These are phyloP conservation scores for Erucastrum elatum DNA, from an alignment of 345 rosid genomes.

Conservation along the genomic window DNA sequence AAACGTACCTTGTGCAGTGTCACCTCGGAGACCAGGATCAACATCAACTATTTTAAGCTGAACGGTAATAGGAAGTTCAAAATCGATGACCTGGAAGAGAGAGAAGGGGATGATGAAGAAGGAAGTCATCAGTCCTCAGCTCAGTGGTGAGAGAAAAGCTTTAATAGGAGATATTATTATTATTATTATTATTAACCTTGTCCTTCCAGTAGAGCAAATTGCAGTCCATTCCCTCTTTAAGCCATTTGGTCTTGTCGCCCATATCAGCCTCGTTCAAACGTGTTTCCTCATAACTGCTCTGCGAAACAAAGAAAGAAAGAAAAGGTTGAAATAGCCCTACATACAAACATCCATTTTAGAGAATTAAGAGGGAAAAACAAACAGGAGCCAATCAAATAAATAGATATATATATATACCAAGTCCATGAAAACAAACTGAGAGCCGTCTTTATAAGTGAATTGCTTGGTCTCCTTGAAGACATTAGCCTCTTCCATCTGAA, in stretches of 20 bases:
- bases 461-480: constrained; percentile 83
- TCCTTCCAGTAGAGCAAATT: constrained; percentile 75
- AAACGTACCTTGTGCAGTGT: constrained; percentile 78
- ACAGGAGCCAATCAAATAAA: background rate
- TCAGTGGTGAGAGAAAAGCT: background rate
- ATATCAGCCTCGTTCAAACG: constrained; percentile 64
- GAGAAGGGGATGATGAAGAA: background rate
- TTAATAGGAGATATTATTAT: too few relatives aligned
- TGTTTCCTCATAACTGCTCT: constrained; percentile 69
- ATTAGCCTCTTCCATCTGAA: constrained; percentile 57
- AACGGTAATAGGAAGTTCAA: constrained; percentile 72
- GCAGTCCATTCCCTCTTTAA: constrained; percentile 89
- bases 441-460: constrained; percentile 76
- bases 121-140: background rate
- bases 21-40: constrained; percentile 83
- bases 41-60: constrained; percentile 63
- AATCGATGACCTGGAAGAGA: constrained; percentile 64
- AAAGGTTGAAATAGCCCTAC: background rate
- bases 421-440: constrained; percentile 83
- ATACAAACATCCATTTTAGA: background rate
- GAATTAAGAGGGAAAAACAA: background rate
- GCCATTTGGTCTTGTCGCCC: constrained; percentile 65
- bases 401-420: constrained; percentile 43
- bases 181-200: constrained; percentile 43
- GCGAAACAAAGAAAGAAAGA: background rate